These are phyloP conservation scores for Apiotrichum montevideense DNA, from an alignment of 1,284 basidiomycete species.

Conservation along the genomic window DNA sequence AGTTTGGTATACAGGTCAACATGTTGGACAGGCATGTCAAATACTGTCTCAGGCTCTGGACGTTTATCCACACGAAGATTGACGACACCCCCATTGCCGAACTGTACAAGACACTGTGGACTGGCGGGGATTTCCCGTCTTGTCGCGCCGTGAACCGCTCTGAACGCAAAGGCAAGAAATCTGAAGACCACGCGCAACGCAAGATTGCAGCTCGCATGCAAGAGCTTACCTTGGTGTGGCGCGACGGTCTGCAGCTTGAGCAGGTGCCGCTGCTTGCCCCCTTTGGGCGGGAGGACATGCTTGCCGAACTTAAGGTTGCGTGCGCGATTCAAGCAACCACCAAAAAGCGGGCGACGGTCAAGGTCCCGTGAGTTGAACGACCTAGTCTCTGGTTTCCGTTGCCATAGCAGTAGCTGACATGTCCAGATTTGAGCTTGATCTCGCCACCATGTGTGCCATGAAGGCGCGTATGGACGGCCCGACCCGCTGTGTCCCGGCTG, in stretches of 20 bases:
- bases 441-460: constrained; percentile 24
- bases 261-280: constrained; percentile 1
- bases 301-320: constrained; percentile 8
- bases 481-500: neutral
- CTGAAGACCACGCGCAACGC: no score
- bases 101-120: constrained; percentile 1
- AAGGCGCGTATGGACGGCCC: constrained; percentile 13
- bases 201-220: constrained; percentile 7
- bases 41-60: constrained; percentile 3
- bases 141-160: no score
- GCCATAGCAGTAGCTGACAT: neutral
- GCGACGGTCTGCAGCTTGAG: neutral
- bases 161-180: no score
- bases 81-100: neutral
- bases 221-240: constrained; percentile 27
- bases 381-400: no score
- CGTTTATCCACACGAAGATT: neutral
- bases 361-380: neutral
- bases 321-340: neutral
- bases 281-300: neutral
- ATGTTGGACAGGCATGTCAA: constrained; percentile 4
- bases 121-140: no score
- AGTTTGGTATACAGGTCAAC: neutral
- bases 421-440: constrained; percentile 35
- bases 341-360: neutral